Base-by-base conservation (phyloP, 768 basidiomycete genomes). In the Russula virescens region DNA sequence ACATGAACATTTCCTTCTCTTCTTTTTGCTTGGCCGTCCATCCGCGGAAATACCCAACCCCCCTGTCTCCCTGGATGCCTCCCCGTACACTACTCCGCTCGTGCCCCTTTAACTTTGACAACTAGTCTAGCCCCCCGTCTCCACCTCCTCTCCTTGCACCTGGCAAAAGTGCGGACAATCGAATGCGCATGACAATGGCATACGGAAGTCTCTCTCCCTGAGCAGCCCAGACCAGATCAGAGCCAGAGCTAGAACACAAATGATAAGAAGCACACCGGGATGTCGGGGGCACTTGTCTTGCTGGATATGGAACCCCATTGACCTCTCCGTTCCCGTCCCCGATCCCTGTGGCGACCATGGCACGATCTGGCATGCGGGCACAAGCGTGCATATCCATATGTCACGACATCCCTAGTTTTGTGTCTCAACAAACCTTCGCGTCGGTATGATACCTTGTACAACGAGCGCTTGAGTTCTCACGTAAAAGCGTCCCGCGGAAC, bases 81-180 rank as follows among this genome's bases (percentile, higher is more conserved):
- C 42, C 25, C n/a, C 18, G 11, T 35, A 4, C 38, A 38, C 38
- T 38, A 38, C 38, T 38, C 38, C 38, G 38, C 38, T 38, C 31
- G 38, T 38, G 38, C 31, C 49, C 49, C 48, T 42, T 43, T 2
- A 16, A 43, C 42, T 21, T 51, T 34, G 26, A 42, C 5, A 23
- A 13, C 11, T 21, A 21, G 38, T 42, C 55, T 57, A 9, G 55
- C 25, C 49, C 19, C 49, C 43, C 49, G 18, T 62, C 48, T 26
- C 35, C 31, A 25, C 40, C 51, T 34, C 40, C 51, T 48, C 34
- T 48, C 46, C 46, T 16, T 49, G n/a, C 11, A 0, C 16, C 51
- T 42, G 60, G 51, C 3, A 53, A 35, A 45, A 53, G 53, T 6
- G 62, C 62, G 62, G 62, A 58, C 26, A 53, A 49, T 54, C 56